Evolutionary conservation across 208 protist species (phyloP), one percentile per base, ranked within the genome.

Genomic region (Acanthamoeba rhysodes): DNA sequence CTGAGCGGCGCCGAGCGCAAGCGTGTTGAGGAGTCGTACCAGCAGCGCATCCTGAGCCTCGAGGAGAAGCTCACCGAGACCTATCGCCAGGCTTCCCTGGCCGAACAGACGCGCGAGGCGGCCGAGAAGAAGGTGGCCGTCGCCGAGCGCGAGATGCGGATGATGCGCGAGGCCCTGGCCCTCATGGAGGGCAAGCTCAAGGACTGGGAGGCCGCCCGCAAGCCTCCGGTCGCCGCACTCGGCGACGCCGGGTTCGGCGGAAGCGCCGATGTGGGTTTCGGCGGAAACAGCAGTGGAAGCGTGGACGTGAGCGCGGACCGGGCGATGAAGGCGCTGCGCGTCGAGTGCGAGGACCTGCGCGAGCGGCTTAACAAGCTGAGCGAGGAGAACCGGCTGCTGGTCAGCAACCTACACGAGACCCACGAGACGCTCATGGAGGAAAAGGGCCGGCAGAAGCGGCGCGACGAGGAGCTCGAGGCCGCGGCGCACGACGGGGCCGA

Each of bases 31-130:
- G 68, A 74, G 24, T 80, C 72, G 20, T 80, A 80, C 41, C 72
- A 80, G 32, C 72, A 80, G 72, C 29, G 72, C 16, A 80, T 80
- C 72, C 72, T 48, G 34, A 80, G n/a, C 24, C 72, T 80, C 24
- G 72, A 80, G 20, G 32, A 80, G 18, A 80, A 80, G 41, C 72
- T 80, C 72, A 10, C 29, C 41, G 72, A 80, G 10, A 80, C 72
- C 72, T 80, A 80, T 22, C 32, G 72, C 18, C 72, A 34, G 34
- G 72, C 41, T 7, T 80, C 72, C 6, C 2, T 20, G 7, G 41
- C 72, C 41, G 72, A 80, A 45, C n/a, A 48, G 32, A 29, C 32
- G 18, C 62, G 62, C 62, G 62, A 68, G 62, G 62, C 62, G 12
- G 62, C 24, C 16, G 62, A 68, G 62, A 68, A 68, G 62, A 24